phyloP scores from a whole-genome alignment of 2,329 filamentous ascomycete species.

The Nemania sp. region DNA sequence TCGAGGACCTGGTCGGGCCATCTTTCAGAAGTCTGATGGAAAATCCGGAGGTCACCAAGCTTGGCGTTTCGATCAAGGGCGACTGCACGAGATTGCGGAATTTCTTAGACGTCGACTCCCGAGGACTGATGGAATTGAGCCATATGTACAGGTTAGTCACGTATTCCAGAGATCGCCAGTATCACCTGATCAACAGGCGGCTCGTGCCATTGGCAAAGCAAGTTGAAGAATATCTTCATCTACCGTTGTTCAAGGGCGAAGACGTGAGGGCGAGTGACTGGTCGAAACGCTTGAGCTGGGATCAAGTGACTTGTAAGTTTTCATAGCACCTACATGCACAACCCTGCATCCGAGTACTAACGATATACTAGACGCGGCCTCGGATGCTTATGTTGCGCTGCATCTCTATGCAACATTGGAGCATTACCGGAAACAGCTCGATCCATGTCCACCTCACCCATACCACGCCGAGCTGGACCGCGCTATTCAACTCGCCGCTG shows the following conservation, averaged over 20 bases:
- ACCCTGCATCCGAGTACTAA: conserved; percentile 33
- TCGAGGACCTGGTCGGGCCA: conserved; percentile 66
- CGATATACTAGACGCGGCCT: conserved; percentile 65
- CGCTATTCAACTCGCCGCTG: conserved; percentile 62
- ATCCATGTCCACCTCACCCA: conserved; percentile 72
- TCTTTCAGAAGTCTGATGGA: conserved; percentile 74
- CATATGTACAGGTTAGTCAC: conserved; percentile 80
- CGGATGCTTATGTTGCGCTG: conserved; percentile 79
- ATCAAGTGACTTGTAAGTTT: conserved; percentile 71
- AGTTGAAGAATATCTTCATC: conserved; percentile 68
- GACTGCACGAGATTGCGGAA: conserved; percentile 70
- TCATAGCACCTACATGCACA: not conserved
- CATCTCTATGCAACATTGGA: conserved; percentile 76
- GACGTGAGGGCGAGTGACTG: conserved; percentile 76
- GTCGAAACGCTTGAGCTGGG: conserved; percentile 61
- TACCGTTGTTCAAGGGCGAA: conserved; percentile 75
- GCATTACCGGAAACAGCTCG: conserved; percentile 64
- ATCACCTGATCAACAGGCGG: conserved; percentile 64
- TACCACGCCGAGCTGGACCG: conserved; percentile 66
- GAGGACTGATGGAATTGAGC: conserved; percentile 77
- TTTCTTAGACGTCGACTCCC: conserved; percentile 65
- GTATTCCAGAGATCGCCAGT: conserved; percentile 56
- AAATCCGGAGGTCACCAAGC: conserved; percentile 69
- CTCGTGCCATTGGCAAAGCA: conserved; percentile 69
- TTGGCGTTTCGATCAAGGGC: conserved; percentile 74